These are phyloP conservation scores for apple (Malus domestica) DNA, from an alignment of 306 rosid genomes.

Conservation along the genomic window DNA sequence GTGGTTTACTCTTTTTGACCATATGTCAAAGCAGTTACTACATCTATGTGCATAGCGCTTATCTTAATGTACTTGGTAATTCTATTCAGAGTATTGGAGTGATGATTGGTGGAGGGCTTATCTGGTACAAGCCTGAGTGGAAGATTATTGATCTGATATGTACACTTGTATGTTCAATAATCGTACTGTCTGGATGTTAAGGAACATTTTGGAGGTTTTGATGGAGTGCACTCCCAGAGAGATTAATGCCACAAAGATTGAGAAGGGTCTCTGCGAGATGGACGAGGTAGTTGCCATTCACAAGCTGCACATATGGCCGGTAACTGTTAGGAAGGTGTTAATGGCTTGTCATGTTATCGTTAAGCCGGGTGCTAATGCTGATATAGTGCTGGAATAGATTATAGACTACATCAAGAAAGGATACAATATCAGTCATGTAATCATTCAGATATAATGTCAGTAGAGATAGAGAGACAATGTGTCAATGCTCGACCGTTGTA, in stretches of 20 bases:
- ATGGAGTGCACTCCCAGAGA: conserved; percentile 57
- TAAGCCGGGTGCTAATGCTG: conserved; percentile 42
- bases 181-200: conserved; percentile 45
- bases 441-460: conserved; percentile 46
- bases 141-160: conserved; percentile 42
- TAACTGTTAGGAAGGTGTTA: conserved; percentile 40
- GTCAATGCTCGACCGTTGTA: not conserved
- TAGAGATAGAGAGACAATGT: not conserved
- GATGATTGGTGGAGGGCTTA: conserved; percentile 52
- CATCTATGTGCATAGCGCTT: conserved; percentile 47
- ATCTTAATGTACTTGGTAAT: conserved; percentile 54
- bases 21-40: conserved; percentile 4
- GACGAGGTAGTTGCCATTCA: conserved; percentile 40
- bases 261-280: conserved; percentile 51
- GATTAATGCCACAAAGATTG: conserved; percentile 46
- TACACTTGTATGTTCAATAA: conserved; percentile 33
- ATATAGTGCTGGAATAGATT: conserved; percentile 32
- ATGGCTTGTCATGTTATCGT: conserved; percentile 41
- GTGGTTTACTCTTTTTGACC: too few species aligned
- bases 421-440: conserved; percentile 40
- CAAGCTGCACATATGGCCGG: conserved; percentile 44
- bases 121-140: conserved; percentile 44
- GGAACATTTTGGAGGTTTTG: conserved; percentile 46
- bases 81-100: conserved; percentile 53
- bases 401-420: conserved; percentile 34